Evolutionary conservation across 2,329 filamentous ascomycete species (phyloP).

Genomic region (Cryoendolithus antarcticus): DNA sequence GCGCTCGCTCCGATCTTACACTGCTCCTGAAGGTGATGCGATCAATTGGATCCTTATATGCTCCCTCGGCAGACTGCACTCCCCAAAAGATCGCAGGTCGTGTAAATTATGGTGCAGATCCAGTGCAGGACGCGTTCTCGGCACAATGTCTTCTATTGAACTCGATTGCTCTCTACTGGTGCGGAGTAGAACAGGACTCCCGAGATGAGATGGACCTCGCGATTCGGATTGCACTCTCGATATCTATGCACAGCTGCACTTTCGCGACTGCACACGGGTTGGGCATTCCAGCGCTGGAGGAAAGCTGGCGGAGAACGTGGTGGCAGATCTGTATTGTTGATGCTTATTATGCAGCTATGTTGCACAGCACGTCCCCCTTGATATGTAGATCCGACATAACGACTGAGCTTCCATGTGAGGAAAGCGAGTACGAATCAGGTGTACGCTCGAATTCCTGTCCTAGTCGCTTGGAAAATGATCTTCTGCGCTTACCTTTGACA

Average conservation of each 20-base stretch:
- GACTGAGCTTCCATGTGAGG: slow-evolving; percentile 4
- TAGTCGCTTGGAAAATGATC: not conserved
- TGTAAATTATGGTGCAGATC: too few relatives aligned
- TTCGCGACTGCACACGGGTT: not conserved
- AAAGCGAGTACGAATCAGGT: slow-evolving; percentile 4
- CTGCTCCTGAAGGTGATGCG: too few relatives aligned
- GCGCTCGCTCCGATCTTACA: too few relatives aligned
- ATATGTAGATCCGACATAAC: slow-evolving; percentile 2
- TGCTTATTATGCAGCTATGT: slow-evolving; percentile 2
- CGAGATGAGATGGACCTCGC: too few relatives aligned
- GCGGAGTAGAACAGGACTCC: too few relatives aligned
- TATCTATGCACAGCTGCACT: not conserved
- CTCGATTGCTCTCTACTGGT: too few relatives aligned
- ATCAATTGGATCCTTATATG: too few relatives aligned
- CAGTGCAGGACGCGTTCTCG: too few relatives aligned
- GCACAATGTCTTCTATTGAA: too few relatives aligned
- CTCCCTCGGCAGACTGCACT: too few relatives aligned
- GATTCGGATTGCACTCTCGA: not conserved
- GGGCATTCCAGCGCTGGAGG: slow-evolving; percentile 2
- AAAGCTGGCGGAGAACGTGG: slow-evolving; percentile 5
- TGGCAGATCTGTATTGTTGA: slow-evolving; percentile 5
- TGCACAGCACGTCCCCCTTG: not conserved
- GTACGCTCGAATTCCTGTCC: not conserved
- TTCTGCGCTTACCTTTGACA: not conserved
- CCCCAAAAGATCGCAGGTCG: too few relatives aligned